Evolutionary conservation across 2,329 filamentous ascomycete species (phyloP).

Genomic region (Penicillium sp.): DNA sequence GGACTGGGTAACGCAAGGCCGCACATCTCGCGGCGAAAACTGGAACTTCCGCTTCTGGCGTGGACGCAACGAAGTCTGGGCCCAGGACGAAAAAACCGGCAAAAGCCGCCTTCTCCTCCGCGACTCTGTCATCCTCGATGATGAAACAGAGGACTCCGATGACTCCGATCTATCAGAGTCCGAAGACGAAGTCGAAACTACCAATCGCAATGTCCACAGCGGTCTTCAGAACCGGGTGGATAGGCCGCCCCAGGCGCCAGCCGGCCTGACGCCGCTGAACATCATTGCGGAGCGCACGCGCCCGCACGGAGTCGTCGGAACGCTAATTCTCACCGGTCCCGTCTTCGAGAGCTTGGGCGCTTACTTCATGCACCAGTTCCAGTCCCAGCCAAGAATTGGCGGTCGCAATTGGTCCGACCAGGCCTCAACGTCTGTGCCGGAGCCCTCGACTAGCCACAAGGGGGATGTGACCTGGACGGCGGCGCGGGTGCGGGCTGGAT

Average conservation of each 20-base stretch:
- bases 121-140: constrained; percentile 77
- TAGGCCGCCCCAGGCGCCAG: constrained; percentile 16
- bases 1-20: constrained; percentile 93
- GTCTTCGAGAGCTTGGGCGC: constrained; percentile 65
- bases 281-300: constrained; percentile 65
- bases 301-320: constrained; percentile 76
- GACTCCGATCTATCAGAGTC: neutral
- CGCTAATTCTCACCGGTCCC: constrained; percentile 76
- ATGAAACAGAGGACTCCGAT: constrained; percentile 38
- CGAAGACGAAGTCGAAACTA: constrained; percentile 31
- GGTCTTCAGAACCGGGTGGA: constrained; percentile 8
- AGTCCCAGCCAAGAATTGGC: constrained; percentile 76
- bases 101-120: constrained; percentile 71
- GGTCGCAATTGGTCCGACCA: constrained; percentile 68
- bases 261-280: constrained; percentile 24
- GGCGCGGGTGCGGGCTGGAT: constrained; percentile 71
- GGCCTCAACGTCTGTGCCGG: constrained; percentile 21
- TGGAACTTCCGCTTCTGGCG: constrained; percentile 82
- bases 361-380: constrained; percentile 81
- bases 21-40: constrained; percentile 79
- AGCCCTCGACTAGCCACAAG: constrained; percentile 42
- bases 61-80: constrained; percentile 79
- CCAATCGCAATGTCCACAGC: constrained; percentile 9
- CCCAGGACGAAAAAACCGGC: constrained; percentile 35
- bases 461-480: constrained; percentile 76